Conservation (phyloP, 192 early-diverging fungal genomes). For the Gaertneriomyces semiglobifer region DNA sequence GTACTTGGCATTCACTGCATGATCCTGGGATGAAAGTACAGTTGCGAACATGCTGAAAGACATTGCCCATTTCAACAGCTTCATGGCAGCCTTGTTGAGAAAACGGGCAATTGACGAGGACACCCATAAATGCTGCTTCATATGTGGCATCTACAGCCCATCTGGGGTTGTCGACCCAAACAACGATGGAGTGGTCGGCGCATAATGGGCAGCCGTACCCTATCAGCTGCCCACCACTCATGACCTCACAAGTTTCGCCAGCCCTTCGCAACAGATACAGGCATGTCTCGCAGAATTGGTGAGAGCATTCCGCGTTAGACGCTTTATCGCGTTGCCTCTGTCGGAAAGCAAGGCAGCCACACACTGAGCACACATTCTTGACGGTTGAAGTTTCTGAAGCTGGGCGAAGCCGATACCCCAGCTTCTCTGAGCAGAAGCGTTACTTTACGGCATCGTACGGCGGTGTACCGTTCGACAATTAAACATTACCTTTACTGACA, state of each 20-base stretch:
- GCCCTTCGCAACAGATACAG: conserved; percentile 22
- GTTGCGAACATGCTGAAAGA: conserved; percentile 5
- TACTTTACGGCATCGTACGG: not conserved
- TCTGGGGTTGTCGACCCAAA: conserved; percentile 16
- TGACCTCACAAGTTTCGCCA: not conserved
- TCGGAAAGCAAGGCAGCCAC: conserved; percentile 19
- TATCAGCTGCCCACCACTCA: not conserved
- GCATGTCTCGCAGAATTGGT: conserved; percentile 38
- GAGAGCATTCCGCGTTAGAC: conserved; percentile 22
- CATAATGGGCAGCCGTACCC: conserved; percentile 29
- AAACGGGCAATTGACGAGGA: conserved; percentile 26
- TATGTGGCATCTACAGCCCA: conserved; percentile 7
- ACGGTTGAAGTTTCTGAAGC: not conserved
- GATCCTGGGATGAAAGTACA: not conserved
- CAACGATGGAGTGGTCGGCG: not conserved
- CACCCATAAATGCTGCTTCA: conserved; percentile 5
- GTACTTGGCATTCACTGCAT: conserved; percentile 25
- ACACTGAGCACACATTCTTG: conserved; percentile 15
- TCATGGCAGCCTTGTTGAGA: conserved; percentile 12
- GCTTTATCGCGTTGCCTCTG: conserved; percentile 20
- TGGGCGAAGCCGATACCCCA: not conserved
- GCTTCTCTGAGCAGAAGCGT: conserved; percentile 9
- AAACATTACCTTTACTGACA: conserved; percentile 23
- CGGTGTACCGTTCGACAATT: not conserved
- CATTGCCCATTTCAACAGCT: not conserved